Evolutionary conservation across 1,284 basidiomycete species (phyloP), one percentile per base, ranked within the genome.

Genomic region (Filobasidium uniguttulatum): DNA sequence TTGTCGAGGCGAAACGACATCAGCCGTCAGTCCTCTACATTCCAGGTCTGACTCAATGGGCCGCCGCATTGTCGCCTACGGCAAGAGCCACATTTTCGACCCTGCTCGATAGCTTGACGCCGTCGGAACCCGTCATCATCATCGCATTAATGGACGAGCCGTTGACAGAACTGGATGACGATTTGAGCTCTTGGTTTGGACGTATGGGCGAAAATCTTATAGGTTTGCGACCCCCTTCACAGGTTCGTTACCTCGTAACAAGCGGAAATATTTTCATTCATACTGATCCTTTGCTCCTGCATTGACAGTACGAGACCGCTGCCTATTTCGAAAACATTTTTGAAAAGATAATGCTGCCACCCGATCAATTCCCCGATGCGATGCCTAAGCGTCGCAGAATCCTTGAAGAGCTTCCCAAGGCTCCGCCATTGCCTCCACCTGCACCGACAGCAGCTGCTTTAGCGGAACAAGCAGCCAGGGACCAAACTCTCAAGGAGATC

Each of bases 11-110:
- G 0, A 97, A 96, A 66, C 81, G 94, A 26, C 88, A 96, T 64
- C 91, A 96, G 60, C 94, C 94, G 0, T 91, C 89, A 0, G 82
- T 98, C 36, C 77, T 98, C 44, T 98, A 90, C 68, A 88, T 98
- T 41, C 94, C 93, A 0, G 85, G 87, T 0, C 74, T 98, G 1
- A 66, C 80, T 1, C 79, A 83, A 6, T 98, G 93, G 91, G 83
- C 84, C 48, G 72, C 80, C 1, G 81, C 88, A 1, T 77, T 98
- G 8, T 78, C 83, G 0, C 91, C 97, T 55, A 81, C 82, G 0
- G 79, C 89, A 1, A 77, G 87, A 19, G 78, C 82, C 2, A 94
- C 90, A 0, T 79, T 96, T 36, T 81, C 82, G 38, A 80, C 91
- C 0, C 82, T 98, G 75, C 79, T 99, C 6, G 89, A 96, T 59